Conservation (phyloP, 2,329 filamentous ascomycete species). For the Talaromyces pinophilus region DNA sequence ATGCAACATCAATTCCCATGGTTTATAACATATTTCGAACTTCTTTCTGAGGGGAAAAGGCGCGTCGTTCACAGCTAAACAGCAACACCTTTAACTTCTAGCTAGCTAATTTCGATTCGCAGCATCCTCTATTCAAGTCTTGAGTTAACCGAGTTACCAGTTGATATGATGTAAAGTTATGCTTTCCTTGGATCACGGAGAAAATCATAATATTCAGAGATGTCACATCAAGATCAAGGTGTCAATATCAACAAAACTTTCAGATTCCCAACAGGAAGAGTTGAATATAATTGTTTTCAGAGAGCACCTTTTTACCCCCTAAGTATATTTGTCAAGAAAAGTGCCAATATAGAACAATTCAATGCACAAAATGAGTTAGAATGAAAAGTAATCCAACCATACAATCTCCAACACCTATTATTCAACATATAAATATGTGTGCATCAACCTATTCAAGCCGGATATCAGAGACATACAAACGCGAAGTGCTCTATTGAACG, state of each 20-base stretch:
- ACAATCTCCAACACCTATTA: neutral
- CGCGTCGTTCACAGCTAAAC: neutral
- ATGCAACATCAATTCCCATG: neutral
- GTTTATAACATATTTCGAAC: neutral
- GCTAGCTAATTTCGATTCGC: neutral
- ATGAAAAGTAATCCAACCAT: too few species aligned
- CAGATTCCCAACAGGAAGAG: neutral
- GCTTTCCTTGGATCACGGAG: neutral
- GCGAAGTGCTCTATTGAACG: neutral
- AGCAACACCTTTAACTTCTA: neutral
- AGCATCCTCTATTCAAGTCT: neutral
- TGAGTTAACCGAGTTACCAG: neutral
- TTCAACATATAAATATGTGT: neutral
- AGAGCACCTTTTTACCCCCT: too few species aligned
- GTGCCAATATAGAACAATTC: too few species aligned
- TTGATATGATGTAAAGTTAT: neutral
- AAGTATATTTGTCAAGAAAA: too few species aligned
- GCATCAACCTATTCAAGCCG: neutral
- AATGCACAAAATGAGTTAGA: too few species aligned
- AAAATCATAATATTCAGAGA: neutral
- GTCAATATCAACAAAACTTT: neutral
- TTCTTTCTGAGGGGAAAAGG: neutral
- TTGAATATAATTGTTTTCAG: too few species aligned
- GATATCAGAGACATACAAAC: neutral
- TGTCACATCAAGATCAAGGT: neutral